Evolutionary conservation across 805 yeast genomes (phyloP).

Genomic region (Cyberlindnera saturnus): DNA sequence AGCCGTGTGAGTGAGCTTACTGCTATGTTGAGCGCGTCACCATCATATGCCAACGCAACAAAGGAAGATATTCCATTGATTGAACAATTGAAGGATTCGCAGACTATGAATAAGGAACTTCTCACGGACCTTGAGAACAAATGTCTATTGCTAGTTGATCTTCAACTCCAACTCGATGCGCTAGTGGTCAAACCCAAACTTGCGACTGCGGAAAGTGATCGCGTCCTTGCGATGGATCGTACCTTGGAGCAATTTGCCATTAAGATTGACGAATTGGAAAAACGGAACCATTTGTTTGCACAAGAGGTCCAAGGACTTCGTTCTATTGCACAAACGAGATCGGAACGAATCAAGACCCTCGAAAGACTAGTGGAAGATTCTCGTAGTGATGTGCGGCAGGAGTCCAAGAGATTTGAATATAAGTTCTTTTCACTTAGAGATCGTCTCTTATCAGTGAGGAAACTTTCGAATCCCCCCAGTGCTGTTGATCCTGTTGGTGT

Average conservation of each 20-base stretch:
- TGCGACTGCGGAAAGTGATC: constrained; percentile 31
- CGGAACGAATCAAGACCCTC: constrained; percentile 48
- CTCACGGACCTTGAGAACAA: constrained; percentile 22
- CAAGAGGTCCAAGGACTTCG: constrained; percentile 51
- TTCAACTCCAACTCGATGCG: constrained; percentile 37
- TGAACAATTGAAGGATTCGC: constrained; percentile 15
- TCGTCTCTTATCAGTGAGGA: constrained; percentile 14
- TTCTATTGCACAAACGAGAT: constrained; percentile 51
- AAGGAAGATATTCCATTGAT: constrained; percentile 1
- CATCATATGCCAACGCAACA: constrained; percentile 3
- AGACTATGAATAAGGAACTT: constrained; percentile 13
- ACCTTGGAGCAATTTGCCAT: constrained; percentile 50
- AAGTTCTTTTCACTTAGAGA: constrained; percentile 15
- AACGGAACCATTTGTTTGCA: constrained; percentile 51
- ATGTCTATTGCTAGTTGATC: constrained; percentile 27
- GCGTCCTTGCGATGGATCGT: constrained; percentile 47
- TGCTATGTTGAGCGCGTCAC: constrained; percentile 8
- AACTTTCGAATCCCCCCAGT: constrained; percentile 23
- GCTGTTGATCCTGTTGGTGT: not conserved
- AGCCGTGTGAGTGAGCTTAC: constrained; percentile 14
- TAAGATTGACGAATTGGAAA: constrained; percentile 56
- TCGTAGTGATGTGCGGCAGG: constrained; percentile 1
- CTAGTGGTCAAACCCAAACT: constrained; percentile 25
- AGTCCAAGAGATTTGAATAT: constrained; percentile 6
- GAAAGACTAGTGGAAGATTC: constrained; percentile 46